phyloP scores from a whole-genome alignment of 768 basidiomycete genomes.

The Scleroderma citrinum region DNA sequence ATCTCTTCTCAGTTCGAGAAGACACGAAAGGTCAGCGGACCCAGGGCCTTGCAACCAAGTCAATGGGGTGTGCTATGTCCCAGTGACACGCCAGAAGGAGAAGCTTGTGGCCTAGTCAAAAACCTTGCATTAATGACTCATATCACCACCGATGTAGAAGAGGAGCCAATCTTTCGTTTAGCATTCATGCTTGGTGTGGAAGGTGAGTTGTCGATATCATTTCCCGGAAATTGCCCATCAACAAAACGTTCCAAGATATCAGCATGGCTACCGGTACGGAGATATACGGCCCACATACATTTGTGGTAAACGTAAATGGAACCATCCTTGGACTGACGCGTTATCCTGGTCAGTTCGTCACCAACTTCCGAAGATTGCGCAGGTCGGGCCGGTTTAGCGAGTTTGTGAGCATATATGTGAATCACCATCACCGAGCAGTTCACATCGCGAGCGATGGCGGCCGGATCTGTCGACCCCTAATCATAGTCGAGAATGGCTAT shows the following conservation, averaged over 20 bases:
- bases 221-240: slow-evolving; percentile 9
- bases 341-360: slow-evolving; percentile 77
- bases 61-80: slow-evolving; percentile 99
- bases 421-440: slow-evolving; percentile 90
- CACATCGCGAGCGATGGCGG: slow-evolving; percentile 98
- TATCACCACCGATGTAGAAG: slow-evolving; percentile 98
- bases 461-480: slow-evolving; percentile 94
- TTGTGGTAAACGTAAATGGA: slow-evolving; percentile 96
- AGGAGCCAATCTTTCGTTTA: slow-evolving; percentile 84
- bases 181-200: slow-evolving; percentile 97
- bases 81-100: slow-evolving; percentile 98
- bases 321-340: slow-evolving; percentile 91
- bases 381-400: slow-evolving; percentile 90
- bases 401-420: slow-evolving; percentile 95
- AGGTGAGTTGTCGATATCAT: slow-evolving; percentile 43
- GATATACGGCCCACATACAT: slow-evolving; percentile 89
- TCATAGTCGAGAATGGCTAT: slow-evolving; percentile 83
- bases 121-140: slow-evolving; percentile 99
- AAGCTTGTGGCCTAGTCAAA: slow-evolving; percentile 97
- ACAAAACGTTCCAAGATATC: slow-evolving; percentile 57
- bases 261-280: slow-evolving; percentile 88
- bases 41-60: slow-evolving; percentile 92
- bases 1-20: slow-evolving; percentile 99
- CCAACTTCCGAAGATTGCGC: slow-evolving; percentile 86
- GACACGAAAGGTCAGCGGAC: slow-evolving; percentile 97